Evolutionary conservation across 176 grass and related monocot species (phyloP).

Genomic region (Leersia perrieri): DNA sequence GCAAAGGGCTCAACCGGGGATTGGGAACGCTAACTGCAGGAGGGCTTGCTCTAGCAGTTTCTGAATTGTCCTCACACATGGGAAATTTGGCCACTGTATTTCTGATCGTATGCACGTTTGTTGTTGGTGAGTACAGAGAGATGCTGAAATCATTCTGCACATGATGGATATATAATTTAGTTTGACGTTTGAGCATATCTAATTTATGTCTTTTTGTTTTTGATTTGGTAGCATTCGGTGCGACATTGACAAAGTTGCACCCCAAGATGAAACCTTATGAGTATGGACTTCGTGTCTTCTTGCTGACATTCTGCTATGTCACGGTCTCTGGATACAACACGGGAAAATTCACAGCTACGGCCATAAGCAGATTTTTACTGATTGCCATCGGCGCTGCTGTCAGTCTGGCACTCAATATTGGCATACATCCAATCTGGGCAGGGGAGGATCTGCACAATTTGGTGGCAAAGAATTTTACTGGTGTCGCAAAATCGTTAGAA

Average conservation of each 20-base stretch:
- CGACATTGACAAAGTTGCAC: slow-evolving; percentile 70
- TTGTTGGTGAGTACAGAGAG: slow-evolving; percentile 53
- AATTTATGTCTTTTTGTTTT: background rate
- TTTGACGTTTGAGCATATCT: background rate
- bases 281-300: slow-evolving; percentile 88
- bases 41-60: slow-evolving; percentile 71
- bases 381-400: slow-evolving; percentile 75
- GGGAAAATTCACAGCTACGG: slow-evolving; percentile 55
- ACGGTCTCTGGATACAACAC: slow-evolving; percentile 80
- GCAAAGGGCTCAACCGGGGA: slow-evolving; percentile 87
- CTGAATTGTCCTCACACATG: slow-evolving; percentile 43
- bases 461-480: slow-evolving; percentile 69
- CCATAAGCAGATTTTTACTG: slow-evolving; percentile 73
- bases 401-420: slow-evolving; percentile 67
- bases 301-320: slow-evolving; percentile 92
- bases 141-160: background rate
- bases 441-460: slow-evolving; percentile 91
- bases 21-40: slow-evolving; percentile 71
- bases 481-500: slow-evolving; percentile 90
- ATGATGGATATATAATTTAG: background rate
- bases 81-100: slow-evolving; percentile 48
- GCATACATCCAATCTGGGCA: slow-evolving; percentile 93
- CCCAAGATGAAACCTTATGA: slow-evolving; percentile 82
- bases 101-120: slow-evolving; percentile 62
- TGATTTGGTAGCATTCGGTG: slow-evolving; percentile 47